These are phyloP conservation scores for Trichophaea hybrida DNA, from an alignment of 2,329 filamentous ascomycete genomes.

Conservation along the genomic window DNA sequence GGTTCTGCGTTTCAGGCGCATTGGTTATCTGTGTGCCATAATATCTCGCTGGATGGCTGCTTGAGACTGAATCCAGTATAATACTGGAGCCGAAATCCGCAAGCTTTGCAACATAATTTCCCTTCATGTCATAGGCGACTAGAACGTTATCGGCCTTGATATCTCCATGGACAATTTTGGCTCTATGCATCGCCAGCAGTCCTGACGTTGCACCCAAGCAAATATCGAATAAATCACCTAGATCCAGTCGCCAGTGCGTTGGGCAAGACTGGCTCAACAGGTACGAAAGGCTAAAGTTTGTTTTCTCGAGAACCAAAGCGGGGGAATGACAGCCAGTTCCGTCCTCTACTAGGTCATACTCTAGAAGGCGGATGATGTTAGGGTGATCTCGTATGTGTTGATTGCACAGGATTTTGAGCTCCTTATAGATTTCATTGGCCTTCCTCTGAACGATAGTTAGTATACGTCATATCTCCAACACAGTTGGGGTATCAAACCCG, in stretches of 20 bases:
- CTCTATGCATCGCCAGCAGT: constrained; percentile 12
- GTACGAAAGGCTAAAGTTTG: not conserved
- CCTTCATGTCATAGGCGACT: constrained; percentile 10
- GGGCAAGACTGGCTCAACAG: not conserved
- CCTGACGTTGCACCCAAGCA: not conserved
- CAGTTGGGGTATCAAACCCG: not conserved
- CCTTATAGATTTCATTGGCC: not conserved
- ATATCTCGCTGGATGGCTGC: constrained; percentile 6
- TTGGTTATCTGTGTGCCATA: constrained; percentile 6
- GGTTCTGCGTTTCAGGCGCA: constrained; percentile 8
- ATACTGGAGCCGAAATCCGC: constrained; percentile 14
- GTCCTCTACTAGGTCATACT: not conserved
- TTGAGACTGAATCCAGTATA: too few relatives aligned
- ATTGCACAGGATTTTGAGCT: not conserved
- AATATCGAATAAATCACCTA: not conserved
- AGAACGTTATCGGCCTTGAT: constrained; percentile 20
- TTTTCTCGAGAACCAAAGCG: not conserved
- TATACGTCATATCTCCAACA: too few relatives aligned
- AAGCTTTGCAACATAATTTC: constrained; percentile 15
- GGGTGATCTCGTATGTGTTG: not conserved
- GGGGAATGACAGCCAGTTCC: not conserved
- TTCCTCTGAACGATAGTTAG: not conserved
- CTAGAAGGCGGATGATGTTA: not conserved
- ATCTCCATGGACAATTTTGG: constrained; percentile 17
- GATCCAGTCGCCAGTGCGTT: too few relatives aligned